Evolutionary conservation across 306 rosid genomes (phyloP), one percentile per base, ranked within the genome.

Genomic region (Dalbergia cochinchinensis): DNA sequence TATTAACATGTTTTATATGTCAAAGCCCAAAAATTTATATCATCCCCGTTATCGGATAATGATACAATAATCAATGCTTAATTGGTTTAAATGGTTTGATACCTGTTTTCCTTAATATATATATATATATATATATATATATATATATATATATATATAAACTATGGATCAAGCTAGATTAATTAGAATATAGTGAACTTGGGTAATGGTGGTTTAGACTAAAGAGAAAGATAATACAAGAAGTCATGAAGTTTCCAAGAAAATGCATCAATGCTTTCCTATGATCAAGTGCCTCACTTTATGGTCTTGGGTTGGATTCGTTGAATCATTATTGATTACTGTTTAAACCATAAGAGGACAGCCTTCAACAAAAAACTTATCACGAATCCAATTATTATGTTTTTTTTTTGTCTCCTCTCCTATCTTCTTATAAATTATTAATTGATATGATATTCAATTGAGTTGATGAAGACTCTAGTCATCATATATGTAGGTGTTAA

Each of bases 231-330:
- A 1, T 26, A 34, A 14, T 37, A 50, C 41, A 69, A 61, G 75
- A 80, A 80, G 82, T 70, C 41, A 69, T 53, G 75, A 80, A 80
- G 82, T 70, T 84, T 70, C 84, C 71, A 70, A 80, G 79, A 84
- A 84, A 79, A 60, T 74, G 61, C 65, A 62, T 53, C 60, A 65
- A 42, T 72, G 3, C 33, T 5, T 5, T 76, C 45, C 63, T 58
- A 22, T 67, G 31, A 74, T 73, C 78, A 50, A 82, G 5, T n/a
- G 62, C 33, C 57, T 35, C 54, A 22, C 31, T 77, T 55, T n/a
- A 39, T 73, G 47, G 8, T 65, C 50, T 67, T 67, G 44, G 78
- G 59, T 55, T 76, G 60, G 79, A 75, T 80, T 64, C 84, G n/a
- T 61, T 84, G 82, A 75, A 80, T 74, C 65, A 22, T 79, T 39